Percentiles rank a stretch among this genome's conserved stretches.
These are phyloP conservation scores for Lizonia empirigonia DNA, from an alignment of 2,329 filamentous ascomycete genomes.

Conservation along the genomic window DNA sequence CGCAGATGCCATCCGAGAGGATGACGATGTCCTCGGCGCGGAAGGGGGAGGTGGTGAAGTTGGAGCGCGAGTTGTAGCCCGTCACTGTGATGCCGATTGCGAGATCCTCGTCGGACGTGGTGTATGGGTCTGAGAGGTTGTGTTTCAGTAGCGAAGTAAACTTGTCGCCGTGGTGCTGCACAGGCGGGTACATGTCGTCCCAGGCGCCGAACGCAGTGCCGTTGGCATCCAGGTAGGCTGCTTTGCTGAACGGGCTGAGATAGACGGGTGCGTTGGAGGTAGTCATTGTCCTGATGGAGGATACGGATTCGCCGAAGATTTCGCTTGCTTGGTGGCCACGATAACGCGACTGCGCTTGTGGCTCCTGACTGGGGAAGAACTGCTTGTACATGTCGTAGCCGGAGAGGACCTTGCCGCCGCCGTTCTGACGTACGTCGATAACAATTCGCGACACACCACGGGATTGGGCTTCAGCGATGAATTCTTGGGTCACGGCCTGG, in stretches of 20 bases:
- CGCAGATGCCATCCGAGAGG: conserved; percentile 54
- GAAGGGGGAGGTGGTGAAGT: conserved; percentile 45
- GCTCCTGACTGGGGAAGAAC: conserved; percentile 56
- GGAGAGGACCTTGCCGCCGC: conserved; percentile 57
- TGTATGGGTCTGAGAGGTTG: conserved; percentile 46
- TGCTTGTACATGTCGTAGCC: conserved; percentile 57
- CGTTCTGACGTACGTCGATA: conserved; percentile 67
- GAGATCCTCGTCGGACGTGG: conserved; percentile 38
- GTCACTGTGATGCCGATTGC: conserved; percentile 38
- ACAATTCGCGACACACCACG: conserved; percentile 63
- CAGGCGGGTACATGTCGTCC: conserved; percentile 47
- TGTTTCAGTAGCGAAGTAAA: conserved; percentile 49
- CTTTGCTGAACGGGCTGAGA: conserved; percentile 45
- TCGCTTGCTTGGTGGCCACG: conserved; percentile 50
- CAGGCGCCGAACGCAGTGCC: conserved; percentile 42
- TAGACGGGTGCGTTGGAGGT: conserved; percentile 30
- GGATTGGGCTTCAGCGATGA: conserved; percentile 56
- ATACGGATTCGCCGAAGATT: conserved; percentile 33
- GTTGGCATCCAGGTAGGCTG: conserved; percentile 33
- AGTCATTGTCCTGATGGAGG: conserved; percentile 21
- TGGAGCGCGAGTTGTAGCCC: conserved; percentile 35
- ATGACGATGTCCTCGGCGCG: conserved; percentile 48
- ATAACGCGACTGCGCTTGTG: conserved; percentile 55
- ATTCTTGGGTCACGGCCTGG: conserved; percentile 47
- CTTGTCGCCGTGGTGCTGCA: conserved; percentile 38